These are phyloP conservation scores for Eleusine coracana DNA, from an alignment of 176 grass and related monocot genomes.

Conservation along the genomic window DNA sequence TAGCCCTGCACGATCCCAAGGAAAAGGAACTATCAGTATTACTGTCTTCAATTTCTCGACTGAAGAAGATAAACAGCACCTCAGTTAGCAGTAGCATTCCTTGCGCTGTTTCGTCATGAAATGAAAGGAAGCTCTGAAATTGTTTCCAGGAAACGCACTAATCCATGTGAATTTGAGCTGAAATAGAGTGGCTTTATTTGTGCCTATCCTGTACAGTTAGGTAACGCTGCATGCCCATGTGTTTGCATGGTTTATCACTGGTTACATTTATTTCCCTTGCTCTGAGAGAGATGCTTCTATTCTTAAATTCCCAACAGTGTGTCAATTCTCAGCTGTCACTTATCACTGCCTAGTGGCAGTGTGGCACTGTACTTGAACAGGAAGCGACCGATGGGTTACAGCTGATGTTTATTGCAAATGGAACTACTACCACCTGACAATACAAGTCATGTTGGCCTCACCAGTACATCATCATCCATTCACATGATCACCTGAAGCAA, in stretches of 20 bases:
- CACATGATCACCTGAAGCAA: not conserved
- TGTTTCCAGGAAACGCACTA: not conserved
- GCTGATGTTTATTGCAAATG: too few relatives aligned
- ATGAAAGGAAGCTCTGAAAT: not conserved
- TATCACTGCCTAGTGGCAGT: too few relatives aligned
- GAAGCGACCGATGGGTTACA: not conserved
- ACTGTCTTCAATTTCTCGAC: too few relatives aligned
- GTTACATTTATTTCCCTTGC: too few relatives aligned
- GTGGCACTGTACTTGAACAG: too few relatives aligned
- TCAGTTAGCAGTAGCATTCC: too few relatives aligned
- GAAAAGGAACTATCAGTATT: not conserved
- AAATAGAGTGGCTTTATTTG: not conserved
- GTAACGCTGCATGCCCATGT: constrained; percentile 8
- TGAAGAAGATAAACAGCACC: too few relatives aligned
- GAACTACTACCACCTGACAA: not conserved
- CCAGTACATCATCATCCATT: constrained; percentile 29
- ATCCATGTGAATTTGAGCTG: not conserved
- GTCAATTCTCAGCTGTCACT: too few relatives aligned
- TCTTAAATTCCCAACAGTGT: too few relatives aligned
- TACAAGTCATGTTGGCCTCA: not conserved
- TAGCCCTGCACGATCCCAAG: not conserved
- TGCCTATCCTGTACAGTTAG: not conserved
- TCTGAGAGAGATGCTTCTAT: too few relatives aligned
- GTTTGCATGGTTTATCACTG: constrained; percentile 16
- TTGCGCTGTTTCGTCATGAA: too few relatives aligned